Evolutionary conservation across 116 monocot genomes (phyloP).

Genomic region (Thalassia testudinum): DNA sequence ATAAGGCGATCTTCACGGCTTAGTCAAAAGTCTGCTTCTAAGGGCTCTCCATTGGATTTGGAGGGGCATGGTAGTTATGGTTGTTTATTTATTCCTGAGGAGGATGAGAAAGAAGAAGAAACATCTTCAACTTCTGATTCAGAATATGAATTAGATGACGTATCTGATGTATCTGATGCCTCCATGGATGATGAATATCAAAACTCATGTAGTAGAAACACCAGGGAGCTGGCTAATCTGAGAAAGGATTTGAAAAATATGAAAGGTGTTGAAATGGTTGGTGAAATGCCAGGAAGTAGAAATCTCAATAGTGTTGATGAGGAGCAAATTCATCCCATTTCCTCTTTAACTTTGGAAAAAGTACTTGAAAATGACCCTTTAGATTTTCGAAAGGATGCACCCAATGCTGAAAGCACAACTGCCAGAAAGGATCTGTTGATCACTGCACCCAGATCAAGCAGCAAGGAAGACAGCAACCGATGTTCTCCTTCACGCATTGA

Average conservation of each 20-base stretch:
- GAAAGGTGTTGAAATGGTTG: background rate
- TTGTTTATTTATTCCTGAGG: background rate
- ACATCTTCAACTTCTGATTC: conserved; percentile 6
- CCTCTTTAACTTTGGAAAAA: too few relatives aligned
- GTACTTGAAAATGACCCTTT: too few relatives aligned
- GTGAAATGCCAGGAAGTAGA: background rate
- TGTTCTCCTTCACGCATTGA: too few relatives aligned
- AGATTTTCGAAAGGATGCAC: too few relatives aligned
- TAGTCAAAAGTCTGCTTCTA: background rate
- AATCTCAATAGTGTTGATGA: background rate
- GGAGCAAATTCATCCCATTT: background rate
- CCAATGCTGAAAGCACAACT: too few relatives aligned
- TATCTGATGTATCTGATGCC: background rate
- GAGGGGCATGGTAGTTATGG: background rate
- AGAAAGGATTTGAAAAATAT: background rate
- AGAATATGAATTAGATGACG: conserved; percentile 1
- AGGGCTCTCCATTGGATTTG: background rate
- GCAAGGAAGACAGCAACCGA: too few relatives aligned
- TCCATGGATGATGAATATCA: background rate
- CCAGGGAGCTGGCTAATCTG: background rate
- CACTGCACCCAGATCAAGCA: too few relatives aligned
- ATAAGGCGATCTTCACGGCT: conserved; percentile 3
- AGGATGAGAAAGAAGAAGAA: background rate
- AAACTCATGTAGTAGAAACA: too few relatives aligned
- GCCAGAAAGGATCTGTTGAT: too few relatives aligned